Evolutionary conservation across 208 protist genomes (phyloP).

Genomic region (Acanthamoeba divionensis): DNA sequence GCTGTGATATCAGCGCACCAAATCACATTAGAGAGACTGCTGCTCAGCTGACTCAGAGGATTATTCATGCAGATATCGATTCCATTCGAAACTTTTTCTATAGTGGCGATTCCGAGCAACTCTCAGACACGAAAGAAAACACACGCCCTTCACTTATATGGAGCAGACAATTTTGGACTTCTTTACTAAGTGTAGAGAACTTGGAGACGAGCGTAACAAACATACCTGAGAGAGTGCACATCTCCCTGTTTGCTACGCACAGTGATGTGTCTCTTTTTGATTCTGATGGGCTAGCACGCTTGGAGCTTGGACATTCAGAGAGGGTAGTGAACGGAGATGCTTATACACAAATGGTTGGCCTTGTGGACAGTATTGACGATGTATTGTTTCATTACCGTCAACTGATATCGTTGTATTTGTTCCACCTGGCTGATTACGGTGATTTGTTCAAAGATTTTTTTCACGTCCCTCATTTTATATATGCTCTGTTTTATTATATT

Average conservation of each 20-base stretch:
- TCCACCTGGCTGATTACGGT: neutral
- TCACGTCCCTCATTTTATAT: slow-evolving; percentile 3
- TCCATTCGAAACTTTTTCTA: too few species aligned
- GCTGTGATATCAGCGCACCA: too few species aligned
- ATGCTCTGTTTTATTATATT: slow-evolving; percentile 12
- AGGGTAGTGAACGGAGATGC: neutral
- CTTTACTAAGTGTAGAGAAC: too few species aligned
- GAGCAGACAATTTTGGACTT: too few species aligned
- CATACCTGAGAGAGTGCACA: too few species aligned
- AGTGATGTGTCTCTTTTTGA: neutral
- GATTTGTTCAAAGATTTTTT: neutral
- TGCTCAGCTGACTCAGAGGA: too few species aligned
- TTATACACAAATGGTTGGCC: neutral
- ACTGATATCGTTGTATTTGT: neutral
- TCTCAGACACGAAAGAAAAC: too few species aligned
- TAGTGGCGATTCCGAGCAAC: too few species aligned
- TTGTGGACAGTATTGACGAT: neutral
- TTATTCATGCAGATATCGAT: too few species aligned
- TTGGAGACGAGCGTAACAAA: too few species aligned
- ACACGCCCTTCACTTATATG: too few species aligned
- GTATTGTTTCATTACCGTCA: neutral
- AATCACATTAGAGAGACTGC: too few species aligned
- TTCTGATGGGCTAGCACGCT: neutral
- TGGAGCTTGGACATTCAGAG: neutral
- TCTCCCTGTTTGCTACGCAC: neutral